A percentile compares a stretch with the other conserved stretches of the same genome.
Conservation (phyloP, 805 yeast species). For the Yarrowia divulgata region DNA sequence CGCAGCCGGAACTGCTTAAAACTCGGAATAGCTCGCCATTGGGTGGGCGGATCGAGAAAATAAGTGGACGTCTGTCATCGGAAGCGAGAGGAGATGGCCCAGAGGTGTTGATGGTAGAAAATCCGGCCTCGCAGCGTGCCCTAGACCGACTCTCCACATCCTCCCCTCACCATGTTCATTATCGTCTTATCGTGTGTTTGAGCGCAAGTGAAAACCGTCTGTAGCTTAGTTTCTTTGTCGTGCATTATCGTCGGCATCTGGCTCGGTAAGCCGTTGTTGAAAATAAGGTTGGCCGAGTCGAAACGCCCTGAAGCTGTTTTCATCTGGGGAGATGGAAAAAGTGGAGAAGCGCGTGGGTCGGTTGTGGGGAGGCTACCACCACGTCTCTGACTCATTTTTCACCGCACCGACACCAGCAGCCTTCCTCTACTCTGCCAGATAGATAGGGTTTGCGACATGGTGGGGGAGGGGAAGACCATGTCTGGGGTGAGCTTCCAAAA, state of each 20-base stretch:
- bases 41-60: neutral
- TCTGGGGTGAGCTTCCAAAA: slow-evolving; percentile 29
- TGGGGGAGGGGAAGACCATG: slow-evolving; percentile 20
- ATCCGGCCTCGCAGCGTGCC: too few relatives aligned
- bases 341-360: neutral
- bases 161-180: neutral
- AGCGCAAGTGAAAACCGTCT: slow-evolving; percentile 30
- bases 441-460: neutral
- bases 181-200: slow-evolving; percentile 35
- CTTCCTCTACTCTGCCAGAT: too few relatives aligned
- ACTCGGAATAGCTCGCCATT: neutral
- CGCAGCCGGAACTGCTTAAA: slow-evolving; percentile 1
- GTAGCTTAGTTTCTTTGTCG: slow-evolving; percentile 36
- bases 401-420: too few relatives aligned
- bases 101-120: neutral
- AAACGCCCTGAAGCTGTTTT: neutral
- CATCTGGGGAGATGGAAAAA: too few relatives aligned
- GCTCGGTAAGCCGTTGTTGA: slow-evolving; percentile 36
- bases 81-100: neutral
- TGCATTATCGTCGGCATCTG: slow-evolving; percentile 38
- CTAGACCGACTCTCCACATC: neutral
- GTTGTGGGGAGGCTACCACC: neutral
- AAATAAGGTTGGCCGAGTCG: slow-evolving; percentile 24
- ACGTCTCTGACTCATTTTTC: neutral
- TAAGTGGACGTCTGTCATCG: neutral